Conservation (phyloP, 2,329 filamentous ascomycete genomes). For the Aspergillus sp. region DNA sequence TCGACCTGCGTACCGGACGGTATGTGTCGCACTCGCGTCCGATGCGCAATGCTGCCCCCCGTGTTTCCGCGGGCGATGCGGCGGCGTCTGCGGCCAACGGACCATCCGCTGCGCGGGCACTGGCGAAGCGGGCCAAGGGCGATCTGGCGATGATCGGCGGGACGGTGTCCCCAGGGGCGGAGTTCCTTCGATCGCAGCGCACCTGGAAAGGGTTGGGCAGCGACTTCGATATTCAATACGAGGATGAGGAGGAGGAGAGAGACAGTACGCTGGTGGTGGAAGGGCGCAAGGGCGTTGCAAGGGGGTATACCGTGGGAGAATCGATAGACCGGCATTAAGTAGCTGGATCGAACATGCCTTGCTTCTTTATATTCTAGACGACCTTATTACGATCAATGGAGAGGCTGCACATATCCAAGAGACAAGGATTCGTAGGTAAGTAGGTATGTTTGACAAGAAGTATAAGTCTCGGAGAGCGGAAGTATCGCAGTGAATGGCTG, state of each 20-base stretch:
- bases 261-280: slow-evolving; percentile 72
- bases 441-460: too few species aligned
- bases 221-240: slow-evolving; percentile 68
- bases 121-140: slow-evolving; percentile 65
- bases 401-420: too few species aligned
- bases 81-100: slow-evolving; percentile 22
- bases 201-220: slow-evolving; percentile 92
- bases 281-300: slow-evolving; percentile 81
- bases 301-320: slow-evolving; percentile 78
- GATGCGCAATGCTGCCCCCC: slow-evolving; percentile 39
- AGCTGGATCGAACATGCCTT: too few species aligned
- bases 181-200: slow-evolving; percentile 76
- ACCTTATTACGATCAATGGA: too few species aligned
- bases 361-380: too few species aligned
- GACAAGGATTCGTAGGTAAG: too few species aligned
- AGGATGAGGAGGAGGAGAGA: slow-evolving; percentile 50
- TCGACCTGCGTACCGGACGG: slow-evolving; percentile 83
- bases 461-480: too few species aligned
- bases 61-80: slow-evolving; percentile 25
- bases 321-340: slow-evolving; percentile 39
- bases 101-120: slow-evolving; percentile 40
- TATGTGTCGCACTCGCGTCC: slow-evolving; percentile 71
- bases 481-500: too few species aligned
- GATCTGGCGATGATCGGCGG: slow-evolving; percentile 81
- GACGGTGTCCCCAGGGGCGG: slow-evolving; percentile 84